Conservation (phyloP, 805 yeast genomes). For the Kazachstania bromeliacearum region DNA sequence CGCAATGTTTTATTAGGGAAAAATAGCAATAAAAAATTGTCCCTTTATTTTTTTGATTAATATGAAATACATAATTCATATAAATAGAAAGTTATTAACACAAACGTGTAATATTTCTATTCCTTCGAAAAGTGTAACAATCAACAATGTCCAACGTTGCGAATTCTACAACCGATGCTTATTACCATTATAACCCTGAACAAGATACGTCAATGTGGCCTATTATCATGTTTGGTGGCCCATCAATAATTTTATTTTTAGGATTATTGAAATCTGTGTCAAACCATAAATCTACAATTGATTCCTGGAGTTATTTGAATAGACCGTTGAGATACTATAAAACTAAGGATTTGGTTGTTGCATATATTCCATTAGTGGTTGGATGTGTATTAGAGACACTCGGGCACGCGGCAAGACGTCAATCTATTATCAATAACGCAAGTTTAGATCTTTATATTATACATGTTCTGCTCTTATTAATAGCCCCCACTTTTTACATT, state of each 20-base stretch:
- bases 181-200: constrained; percentile 11
- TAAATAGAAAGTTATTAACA: no score
- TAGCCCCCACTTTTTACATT: constrained; percentile 30
- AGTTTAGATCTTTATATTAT: constrained; percentile 15
- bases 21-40: no score
- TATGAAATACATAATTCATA: no score
- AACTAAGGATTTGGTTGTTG: constrained; percentile 4
- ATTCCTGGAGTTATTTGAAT: background rate
- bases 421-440: constrained; percentile 8
- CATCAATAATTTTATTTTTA: constrained; percentile 1
- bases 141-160: background rate
- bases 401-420: constrained; percentile 21
- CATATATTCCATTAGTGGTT: constrained; percentile 17
- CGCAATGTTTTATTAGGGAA: no score
- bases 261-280: constrained; percentile 1
- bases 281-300: background rate
- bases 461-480: constrained; percentile 21
- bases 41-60: no score
- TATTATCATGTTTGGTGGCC: constrained; percentile 7
- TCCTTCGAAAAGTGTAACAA: no score
- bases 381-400: constrained; percentile 21
- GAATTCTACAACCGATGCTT: no score
- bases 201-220: constrained; percentile 9
- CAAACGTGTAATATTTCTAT: no score
- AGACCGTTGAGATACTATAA: background rate